A percentile compares a stretch with the other conserved stretches of the same genome.
These are phyloP conservation scores for Epichloe hybrida DNA, from an alignment of 2,329 filamentous ascomycete genomes.

Conservation along the genomic window DNA sequence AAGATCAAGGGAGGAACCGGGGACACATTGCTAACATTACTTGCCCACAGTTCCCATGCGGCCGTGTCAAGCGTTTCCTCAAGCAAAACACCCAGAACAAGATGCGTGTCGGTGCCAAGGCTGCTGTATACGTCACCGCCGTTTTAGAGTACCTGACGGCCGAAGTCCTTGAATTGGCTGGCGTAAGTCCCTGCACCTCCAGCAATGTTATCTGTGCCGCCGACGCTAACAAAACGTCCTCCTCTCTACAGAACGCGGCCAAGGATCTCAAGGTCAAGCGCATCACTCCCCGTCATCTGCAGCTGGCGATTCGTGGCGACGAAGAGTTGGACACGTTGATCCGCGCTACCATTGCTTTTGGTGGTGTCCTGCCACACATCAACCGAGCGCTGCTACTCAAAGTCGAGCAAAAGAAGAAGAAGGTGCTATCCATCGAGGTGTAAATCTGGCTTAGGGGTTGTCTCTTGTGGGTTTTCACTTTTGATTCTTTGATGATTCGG, in stretches of 20 bases:
- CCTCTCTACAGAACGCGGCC: constrained; percentile 60
- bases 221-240: background rate
- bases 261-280: constrained; percentile 99
- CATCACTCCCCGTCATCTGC: constrained; percentile 93
- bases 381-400: constrained; percentile 92
- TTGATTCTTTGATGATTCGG: background rate
- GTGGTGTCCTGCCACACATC: constrained; percentile 97
- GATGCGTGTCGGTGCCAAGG: constrained; percentile 98
- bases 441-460: constrained; percentile 14
- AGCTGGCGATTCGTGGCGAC: constrained; percentile 95
- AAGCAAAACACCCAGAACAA: constrained; percentile 99
- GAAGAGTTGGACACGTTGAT: constrained; percentile 97
- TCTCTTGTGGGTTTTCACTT: constrained; percentile 4
- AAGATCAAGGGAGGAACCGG: background rate
- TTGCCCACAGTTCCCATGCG: constrained; percentile 72
- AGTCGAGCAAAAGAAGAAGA: constrained; percentile 98
- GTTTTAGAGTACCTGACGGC: constrained; percentile 97
- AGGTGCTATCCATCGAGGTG: constrained; percentile 42
- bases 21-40: background rate
- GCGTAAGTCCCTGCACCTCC: constrained; percentile 36
- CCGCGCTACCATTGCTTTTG: constrained; percentile 92
- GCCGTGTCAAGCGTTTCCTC: constrained; percentile 99
- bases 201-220: background rate
- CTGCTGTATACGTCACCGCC: constrained; percentile 93
- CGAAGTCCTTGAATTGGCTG: constrained; percentile 93